Conservation (phyloP, 2,329 filamentous ascomycete genomes). For the Aureobasidium sp. region DNA sequence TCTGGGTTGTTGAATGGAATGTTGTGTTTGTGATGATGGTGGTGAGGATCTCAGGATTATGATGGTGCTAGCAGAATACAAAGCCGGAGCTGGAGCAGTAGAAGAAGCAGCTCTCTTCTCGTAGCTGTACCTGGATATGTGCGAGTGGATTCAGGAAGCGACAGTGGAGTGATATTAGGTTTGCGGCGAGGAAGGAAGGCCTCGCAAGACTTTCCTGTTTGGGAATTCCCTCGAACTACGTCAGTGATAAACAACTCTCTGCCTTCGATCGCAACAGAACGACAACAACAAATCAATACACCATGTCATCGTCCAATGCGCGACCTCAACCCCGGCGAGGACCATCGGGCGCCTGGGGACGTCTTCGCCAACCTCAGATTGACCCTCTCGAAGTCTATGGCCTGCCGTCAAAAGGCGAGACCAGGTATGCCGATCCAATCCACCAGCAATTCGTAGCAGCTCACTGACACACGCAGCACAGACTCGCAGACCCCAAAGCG, state of each 20-base stretch:
- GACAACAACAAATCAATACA: not conserved
- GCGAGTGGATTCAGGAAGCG: not conserved
- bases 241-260: conserved; percentile 14
- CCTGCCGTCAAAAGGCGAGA: conserved; percentile 85
- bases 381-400: conserved; percentile 78
- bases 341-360: conserved; percentile 55
- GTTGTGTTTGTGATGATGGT: no score
- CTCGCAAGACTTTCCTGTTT: conserved; percentile 1
- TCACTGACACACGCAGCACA: conserved; percentile 20
- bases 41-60: no score
- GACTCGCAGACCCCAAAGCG: conserved; percentile 56
- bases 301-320: conserved; percentile 21
- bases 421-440: conserved; percentile 49
- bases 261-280: conserved; percentile 17
- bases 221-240: conserved; percentile 14
- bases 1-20: no score
- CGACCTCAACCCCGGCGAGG: conserved; percentile 28
- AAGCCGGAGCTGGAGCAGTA: no score
- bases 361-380: conserved; percentile 64
- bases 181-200: not conserved
- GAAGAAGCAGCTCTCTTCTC: no score
- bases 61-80: no score
- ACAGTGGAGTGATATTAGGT: not conserved
- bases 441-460: no score
- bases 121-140: no score